These are phyloP conservation scores for Cladosporium sp. DNA, from an alignment of 2,329 filamentous ascomycete species.

Conservation along the genomic window DNA sequence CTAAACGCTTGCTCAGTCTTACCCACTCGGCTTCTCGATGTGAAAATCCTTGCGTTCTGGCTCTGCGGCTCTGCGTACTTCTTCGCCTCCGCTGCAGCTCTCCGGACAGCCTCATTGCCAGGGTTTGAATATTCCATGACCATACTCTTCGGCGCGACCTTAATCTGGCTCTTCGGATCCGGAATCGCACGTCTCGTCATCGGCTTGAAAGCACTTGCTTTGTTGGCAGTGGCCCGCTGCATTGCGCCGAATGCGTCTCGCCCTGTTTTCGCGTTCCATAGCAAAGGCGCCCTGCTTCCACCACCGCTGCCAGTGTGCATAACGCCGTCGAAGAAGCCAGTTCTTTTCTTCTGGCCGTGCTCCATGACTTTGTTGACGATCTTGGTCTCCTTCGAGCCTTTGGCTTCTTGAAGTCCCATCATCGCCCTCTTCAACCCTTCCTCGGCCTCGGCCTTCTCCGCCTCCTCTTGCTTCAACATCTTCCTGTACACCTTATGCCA, in stretches of 20 bases:
- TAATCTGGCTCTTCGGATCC: conserved; percentile 3
- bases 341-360: conserved; percentile 14
- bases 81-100: conserved; percentile 6
- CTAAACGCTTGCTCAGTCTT: conserved; percentile 2
- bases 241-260: conserved; percentile 6
- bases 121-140: neutral
- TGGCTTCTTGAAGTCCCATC: conserved; percentile 51
- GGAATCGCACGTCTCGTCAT: neutral
- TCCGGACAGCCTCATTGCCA: neutral
- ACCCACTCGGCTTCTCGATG: neutral
- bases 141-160: conserved; percentile 8
- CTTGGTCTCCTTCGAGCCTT: conserved; percentile 47
- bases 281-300: neutral
- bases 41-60: neutral
- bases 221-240: conserved; percentile 1
- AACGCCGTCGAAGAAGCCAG: conserved; percentile 16
- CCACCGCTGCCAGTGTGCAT: conserved; percentile 7
- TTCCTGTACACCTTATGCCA: conserved; percentile 72
- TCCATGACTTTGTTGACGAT: conserved; percentile 21
- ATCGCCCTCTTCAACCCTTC: conserved; percentile 46
- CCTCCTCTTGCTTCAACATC: conserved; percentile 36
- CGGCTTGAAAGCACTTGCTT: neutral
- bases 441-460: conserved; percentile 28
- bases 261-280: conserved; percentile 8
- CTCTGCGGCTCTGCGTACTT: neutral